Conservation (phyloP, 495 filamentous ascomycete genomes). For the Cryomyces antarcticus region DNA sequence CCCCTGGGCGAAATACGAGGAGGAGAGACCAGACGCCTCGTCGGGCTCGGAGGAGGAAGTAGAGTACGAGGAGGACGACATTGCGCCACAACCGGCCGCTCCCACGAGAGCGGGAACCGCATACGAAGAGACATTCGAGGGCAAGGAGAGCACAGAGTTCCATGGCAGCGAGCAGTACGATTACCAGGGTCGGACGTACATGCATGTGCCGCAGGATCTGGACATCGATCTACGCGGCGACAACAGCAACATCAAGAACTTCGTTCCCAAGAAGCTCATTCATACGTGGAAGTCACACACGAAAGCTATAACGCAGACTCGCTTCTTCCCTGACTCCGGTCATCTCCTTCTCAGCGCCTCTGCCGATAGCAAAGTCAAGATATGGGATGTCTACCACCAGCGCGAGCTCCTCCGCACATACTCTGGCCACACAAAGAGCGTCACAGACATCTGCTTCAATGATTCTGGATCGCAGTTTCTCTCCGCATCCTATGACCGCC, state of each 20-base stretch:
- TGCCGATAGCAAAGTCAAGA: conserved; percentile 77
- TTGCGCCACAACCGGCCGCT: conserved; percentile 26
- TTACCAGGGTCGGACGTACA: conserved; percentile 80
- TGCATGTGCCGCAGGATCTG: conserved; percentile 92
- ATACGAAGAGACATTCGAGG: conserved; percentile 32
- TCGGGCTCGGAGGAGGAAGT: conserved; percentile 43
- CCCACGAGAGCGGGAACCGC: conserved; percentile 38
- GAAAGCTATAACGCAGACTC: conserved; percentile 67
- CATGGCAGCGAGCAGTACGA: conserved; percentile 67
- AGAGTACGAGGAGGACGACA: conserved; percentile 53
- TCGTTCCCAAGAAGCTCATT: conserved; percentile 76
- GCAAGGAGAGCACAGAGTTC: conserved; percentile 63
- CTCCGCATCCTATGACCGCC: conserved; percentile 77
- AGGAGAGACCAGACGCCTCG: conserved; percentile 18
- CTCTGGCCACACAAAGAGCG: conserved; percentile 71
- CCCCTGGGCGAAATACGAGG: conserved; percentile 78
- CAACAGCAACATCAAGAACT: conserved; percentile 60
- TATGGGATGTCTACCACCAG: conserved; percentile 85
- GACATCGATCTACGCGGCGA: conserved; percentile 78
- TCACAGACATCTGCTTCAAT: conserved; percentile 81
- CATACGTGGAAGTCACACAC: conserved; percentile 78
- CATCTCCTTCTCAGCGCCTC: conserved; percentile 73
- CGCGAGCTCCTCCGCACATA: conserved; percentile 77
- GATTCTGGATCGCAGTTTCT: conserved; percentile 67
- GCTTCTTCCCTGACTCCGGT: conserved; percentile 70